Evolutionary conservation across 2,329 filamentous ascomycete species (phyloP).

Genomic region (Calonectria ilicicola): DNA sequence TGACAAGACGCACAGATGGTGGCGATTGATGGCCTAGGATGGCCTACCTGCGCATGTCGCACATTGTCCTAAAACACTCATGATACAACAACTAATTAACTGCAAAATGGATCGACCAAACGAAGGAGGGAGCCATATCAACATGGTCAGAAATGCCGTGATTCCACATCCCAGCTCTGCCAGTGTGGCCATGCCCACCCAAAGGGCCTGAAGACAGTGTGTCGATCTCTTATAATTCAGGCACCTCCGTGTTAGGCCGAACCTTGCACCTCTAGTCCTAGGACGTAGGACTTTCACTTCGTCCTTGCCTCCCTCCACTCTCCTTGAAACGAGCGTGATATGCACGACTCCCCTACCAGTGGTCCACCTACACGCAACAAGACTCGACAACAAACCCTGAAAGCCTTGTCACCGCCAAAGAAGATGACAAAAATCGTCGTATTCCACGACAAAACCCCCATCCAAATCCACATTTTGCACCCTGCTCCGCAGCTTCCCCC

Average conservation of each 20-base stretch:
- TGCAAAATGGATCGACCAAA: background rate
- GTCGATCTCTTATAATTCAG: constrained; percentile 11
- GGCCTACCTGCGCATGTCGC: background rate
- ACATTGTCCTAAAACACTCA: constrained; percentile 20
- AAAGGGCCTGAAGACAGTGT: background rate
- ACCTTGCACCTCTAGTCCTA: constrained; percentile 11
- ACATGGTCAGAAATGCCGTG: background rate
- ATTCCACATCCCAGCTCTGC: constrained; percentile 14
- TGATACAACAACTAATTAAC: constrained; percentile 18
- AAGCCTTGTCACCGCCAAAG: constrained; percentile 10
- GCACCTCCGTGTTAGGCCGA: constrained; percentile 7
- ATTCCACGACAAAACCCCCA: background rate
- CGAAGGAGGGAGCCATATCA: background rate
- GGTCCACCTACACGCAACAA: constrained; percentile 14
- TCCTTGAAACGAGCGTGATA: constrained; percentile 21
- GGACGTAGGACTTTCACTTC: constrained; percentile 21
- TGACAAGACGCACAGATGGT: background rate
- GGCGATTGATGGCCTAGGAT: constrained; percentile 1
- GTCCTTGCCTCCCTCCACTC: constrained; percentile 11
- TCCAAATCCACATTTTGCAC: background rate
- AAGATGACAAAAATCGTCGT: constrained; percentile 5
- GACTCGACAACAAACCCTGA: constrained; percentile 14
- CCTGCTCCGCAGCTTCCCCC: background rate
- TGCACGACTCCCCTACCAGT: constrained; percentile 12
- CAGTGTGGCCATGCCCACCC: background rate